A percentile compares a stretch with the other conserved stretches of the same genome.
These are phyloP conservation scores for Alisma plantagoaquatica DNA, from an alignment of 106 monocot genomes.

Conservation along the genomic window DNA sequence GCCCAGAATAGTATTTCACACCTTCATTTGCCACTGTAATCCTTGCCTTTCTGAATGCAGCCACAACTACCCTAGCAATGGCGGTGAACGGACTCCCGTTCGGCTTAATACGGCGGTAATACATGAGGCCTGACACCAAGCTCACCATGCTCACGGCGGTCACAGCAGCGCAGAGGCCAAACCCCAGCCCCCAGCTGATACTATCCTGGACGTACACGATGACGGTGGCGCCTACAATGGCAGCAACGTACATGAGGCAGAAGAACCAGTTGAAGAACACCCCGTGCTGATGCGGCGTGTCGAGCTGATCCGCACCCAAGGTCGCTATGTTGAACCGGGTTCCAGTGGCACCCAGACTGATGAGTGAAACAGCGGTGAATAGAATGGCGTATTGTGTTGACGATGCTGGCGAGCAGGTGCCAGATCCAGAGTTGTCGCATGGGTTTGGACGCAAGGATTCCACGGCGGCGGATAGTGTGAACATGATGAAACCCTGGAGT, in stretches of 20 bases:
- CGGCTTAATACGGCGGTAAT: conserved; percentile 18
- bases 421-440: background rate
- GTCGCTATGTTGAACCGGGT: conserved; percentile 36
- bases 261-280: conserved; percentile 70
- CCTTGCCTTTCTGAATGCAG: conserved; percentile 35
- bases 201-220: conserved; percentile 61
- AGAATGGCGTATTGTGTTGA: conserved; percentile 27
- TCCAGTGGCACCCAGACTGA: conserved; percentile 30
- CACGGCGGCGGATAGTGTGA: conserved; percentile 35
- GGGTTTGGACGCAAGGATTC: conserved; percentile 26
- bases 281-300: conserved; percentile 22
- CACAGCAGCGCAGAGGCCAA: conserved; percentile 18
- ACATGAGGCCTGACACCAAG: conserved; percentile 23
- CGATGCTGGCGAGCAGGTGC: conserved; percentile 13
- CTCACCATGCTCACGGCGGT: conserved; percentile 12
- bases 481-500: conserved; percentile 34
- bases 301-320: conserved; percentile 57
- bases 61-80: conserved; percentile 35
- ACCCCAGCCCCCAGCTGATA: conserved; percentile 54
- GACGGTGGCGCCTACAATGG: conserved; percentile 33
- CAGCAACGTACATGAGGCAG: conserved; percentile 20
- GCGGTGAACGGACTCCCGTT: conserved; percentile 54
- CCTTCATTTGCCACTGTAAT: too few species aligned
- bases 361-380: conserved; percentile 20
- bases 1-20: too few species aligned